These are phyloP conservation scores for Diutina sp. DNA, from an alignment of 1,139 yeast genomes.

Conservation along the genomic window DNA sequence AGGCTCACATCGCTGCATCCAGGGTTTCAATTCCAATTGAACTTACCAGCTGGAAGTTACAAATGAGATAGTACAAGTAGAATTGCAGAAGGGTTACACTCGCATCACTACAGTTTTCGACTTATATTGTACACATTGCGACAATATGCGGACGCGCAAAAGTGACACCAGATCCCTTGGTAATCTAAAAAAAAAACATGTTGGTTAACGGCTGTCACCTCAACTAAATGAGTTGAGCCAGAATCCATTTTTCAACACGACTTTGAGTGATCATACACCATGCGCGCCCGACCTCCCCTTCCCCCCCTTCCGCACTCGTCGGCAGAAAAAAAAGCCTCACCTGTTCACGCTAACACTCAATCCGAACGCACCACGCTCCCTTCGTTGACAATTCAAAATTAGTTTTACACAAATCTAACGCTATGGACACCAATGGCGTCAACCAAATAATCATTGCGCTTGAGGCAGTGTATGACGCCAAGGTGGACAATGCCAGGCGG, in stretches of 20 bases:
- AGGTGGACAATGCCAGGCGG: slow-evolving; percentile 50
- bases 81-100: too few species aligned
- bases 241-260: too few species aligned
- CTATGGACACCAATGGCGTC: slow-evolving; percentile 56
- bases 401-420: background rate
- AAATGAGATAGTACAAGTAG: too few species aligned
- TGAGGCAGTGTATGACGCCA: slow-evolving; percentile 64
- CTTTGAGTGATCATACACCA: background rate
- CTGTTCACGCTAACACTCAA: background rate
- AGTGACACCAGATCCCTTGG: too few species aligned
- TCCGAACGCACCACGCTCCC: background rate
- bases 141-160: too few species aligned
- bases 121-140: too few species aligned
- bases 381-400: background rate
- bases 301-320: background rate
- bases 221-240: background rate
- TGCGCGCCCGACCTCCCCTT: background rate
- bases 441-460: slow-evolving; percentile 65
- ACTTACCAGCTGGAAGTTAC: too few species aligned
- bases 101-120: too few species aligned
- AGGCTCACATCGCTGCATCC: too few species aligned
- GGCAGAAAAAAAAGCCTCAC: background rate
- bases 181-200: too few species aligned
- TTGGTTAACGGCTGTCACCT: background rate
- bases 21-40: too few species aligned